These are phyloP conservation scores for Cladosporium phlei DNA, from an alignment of 2,329 filamentous ascomycete genomes.

Conservation along the genomic window DNA sequence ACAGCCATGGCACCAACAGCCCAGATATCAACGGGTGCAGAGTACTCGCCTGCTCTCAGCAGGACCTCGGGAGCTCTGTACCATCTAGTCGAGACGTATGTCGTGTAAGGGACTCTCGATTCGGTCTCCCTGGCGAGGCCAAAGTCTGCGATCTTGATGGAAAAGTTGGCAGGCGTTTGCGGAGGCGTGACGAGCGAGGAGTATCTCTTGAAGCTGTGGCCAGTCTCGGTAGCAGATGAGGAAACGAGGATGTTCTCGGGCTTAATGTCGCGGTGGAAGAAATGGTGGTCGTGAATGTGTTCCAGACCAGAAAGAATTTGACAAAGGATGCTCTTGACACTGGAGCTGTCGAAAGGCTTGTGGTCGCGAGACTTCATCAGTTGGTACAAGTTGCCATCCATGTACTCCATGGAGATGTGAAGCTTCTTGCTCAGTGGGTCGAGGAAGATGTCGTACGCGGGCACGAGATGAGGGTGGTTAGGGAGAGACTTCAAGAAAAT, in stretches of 20 bases:
- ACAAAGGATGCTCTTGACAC: slow-evolving; percentile 95
- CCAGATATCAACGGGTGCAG: slow-evolving; percentile 97
- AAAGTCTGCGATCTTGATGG: slow-evolving; percentile 98
- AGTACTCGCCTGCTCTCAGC: slow-evolving; percentile 90
- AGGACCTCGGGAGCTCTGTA: slow-evolving; percentile 91
- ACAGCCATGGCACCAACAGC: slow-evolving; percentile 98
- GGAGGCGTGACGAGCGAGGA: slow-evolving; percentile 90
- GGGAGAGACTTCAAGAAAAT: slow-evolving; percentile 92
- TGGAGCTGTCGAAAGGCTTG: slow-evolving; percentile 82
- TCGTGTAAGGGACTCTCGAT: slow-evolving; percentile 93
- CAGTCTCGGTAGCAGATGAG: slow-evolving; percentile 76
- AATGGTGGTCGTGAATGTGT: slow-evolving; percentile 93
- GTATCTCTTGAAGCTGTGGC: slow-evolving; percentile 85
- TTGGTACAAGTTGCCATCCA: slow-evolving; percentile 98
- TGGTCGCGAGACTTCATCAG: slow-evolving; percentile 98
- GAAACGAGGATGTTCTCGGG: slow-evolving; percentile 98
- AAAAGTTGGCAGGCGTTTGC: slow-evolving; percentile 87
- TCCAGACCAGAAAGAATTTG: slow-evolving; percentile 95
- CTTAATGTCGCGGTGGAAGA: slow-evolving; percentile 99
- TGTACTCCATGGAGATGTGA: slow-evolving; percentile 98
- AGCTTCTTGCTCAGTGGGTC: slow-evolving; percentile 94
- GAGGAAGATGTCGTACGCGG: slow-evolving; percentile 94
- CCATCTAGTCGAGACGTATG: slow-evolving; percentile 97
- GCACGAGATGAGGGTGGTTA: slow-evolving; percentile 85
- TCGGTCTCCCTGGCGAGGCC: slow-evolving; percentile 95